Evolutionary conservation across 1,284 basidiomycete genomes (phyloP), one percentile per base, ranked within the genome.

Genomic region (Baeospora myosura): DNA sequence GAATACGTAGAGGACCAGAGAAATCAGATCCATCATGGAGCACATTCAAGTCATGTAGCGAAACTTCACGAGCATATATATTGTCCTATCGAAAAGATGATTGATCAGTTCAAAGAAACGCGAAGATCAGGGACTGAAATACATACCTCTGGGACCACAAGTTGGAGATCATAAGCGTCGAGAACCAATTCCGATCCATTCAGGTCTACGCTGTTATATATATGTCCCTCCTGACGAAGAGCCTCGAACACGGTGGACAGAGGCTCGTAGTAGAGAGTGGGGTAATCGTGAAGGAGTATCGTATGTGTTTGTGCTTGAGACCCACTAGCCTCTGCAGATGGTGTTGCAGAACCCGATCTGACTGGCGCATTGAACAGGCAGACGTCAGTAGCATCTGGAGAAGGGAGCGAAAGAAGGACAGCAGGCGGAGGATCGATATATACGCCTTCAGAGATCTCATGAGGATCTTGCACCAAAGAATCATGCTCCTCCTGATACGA

Each of bases 371-470:
- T 86, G 62, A 87, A 87, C 26, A 87, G 63, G 45, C 64, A 71
- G 50, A 69, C 68, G 29, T 69, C 63, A 26, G 64, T 52, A 22
- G 64, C 62, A 33, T 69, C 67, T 29, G 63, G 56, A 40, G 64
- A 59, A 42, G 62, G 53, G 21, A 84, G 52, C 14, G 74, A 70
- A 23, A 87, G 54, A 33, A 83, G 62, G 34, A 87, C 78, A 17
- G 78, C 65, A 12, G 83, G 82, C 35, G 83, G 83, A n/a, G 80
- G 79, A 45, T 86, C 82, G 42, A 83, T 81, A 53, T 77, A 81
- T 35, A 81, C 74, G 21, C 73, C 81, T 49, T 82, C 82, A 7
- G 76, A 78, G 37, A 81, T 77, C 56, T 81, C 77, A 52, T 79
- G 76, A 5, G 77, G 76, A 57, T 82, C 74, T 23, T 54, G 53